These are phyloP conservation scores for Cicer arietinum DNA, from an alignment of 306 rosid species.

Conservation along the genomic window DNA sequence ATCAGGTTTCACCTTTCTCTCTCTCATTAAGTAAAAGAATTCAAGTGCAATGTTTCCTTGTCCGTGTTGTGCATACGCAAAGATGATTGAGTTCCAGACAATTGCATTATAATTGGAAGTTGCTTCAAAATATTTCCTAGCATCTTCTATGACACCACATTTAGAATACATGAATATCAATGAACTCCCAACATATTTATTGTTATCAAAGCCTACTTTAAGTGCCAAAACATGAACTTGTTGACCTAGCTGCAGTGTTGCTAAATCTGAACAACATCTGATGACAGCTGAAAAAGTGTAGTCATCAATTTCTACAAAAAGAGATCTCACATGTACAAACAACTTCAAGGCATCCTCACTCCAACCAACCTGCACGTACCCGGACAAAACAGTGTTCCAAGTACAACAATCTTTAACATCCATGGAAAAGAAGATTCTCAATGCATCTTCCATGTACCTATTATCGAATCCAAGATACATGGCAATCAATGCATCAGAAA, in stretches of 20 bases:
- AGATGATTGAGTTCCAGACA: conserved; percentile 83
- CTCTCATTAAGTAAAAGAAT: conserved; percentile 67
- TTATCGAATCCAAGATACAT: conserved; percentile 71
- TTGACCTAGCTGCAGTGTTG: conserved; percentile 75
- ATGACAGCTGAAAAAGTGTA: conserved; percentile 72
- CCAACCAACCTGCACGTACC: conserved; percentile 70
- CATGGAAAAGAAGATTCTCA: conserved; percentile 58
- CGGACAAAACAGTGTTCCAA: conserved; percentile 83
- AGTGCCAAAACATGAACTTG: conserved; percentile 69
- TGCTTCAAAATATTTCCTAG: conserved; percentile 70
- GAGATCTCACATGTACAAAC: conserved; percentile 60
- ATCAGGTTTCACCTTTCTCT: conserved; percentile 71
- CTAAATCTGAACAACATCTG: conserved; percentile 78
- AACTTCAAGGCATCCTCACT: conserved; percentile 76
- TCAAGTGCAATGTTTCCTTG: conserved; percentile 69
- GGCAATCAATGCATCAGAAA: conserved; percentile 77
- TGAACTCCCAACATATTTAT: conserved; percentile 75
- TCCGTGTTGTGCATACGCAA: conserved; percentile 89
- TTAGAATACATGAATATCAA: conserved; percentile 88
- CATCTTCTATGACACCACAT: conserved; percentile 86
- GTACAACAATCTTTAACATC: conserved; percentile 70
- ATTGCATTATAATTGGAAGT: conserved; percentile 61
- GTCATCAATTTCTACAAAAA: conserved; percentile 61
- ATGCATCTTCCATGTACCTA: conserved; percentile 63
- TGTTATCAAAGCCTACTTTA: conserved; percentile 61